Evolutionary conservation across 371 early-diverging fungal species (phyloP), one percentile per base, ranked within the genome.

Genomic region (Aphelidium insulamus): DNA sequence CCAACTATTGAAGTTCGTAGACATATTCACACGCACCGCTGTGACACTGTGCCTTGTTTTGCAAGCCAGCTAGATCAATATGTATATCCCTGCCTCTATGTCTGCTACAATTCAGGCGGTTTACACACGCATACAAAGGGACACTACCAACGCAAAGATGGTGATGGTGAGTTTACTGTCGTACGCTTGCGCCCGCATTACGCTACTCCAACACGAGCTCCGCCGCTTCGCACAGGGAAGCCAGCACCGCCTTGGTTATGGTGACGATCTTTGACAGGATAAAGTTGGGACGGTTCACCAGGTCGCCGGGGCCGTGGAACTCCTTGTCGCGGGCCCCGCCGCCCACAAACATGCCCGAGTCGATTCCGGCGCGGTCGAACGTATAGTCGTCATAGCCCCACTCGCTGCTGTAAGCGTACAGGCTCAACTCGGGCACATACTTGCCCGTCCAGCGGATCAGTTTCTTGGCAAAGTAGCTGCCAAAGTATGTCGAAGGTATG

Each of bases 301-400:
- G 41, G 26, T 54, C 54, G 21, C 43, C 46, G 32, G 48, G 44
- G 39, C 50, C 50, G 41, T 50, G 54, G 32, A 48, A 54, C 37
- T 39, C 48, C 32, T 51, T 51, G 28, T 54, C 54, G 1, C 51
- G 54, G 18, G 51, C 54, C 17, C 48, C 48, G 31, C 54, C 28
- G 41, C 48, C 52, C 41, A 52, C 47, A 44, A 50, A 52, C n/a
- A 44, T 43, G 1, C 48, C 45, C 4, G 46, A 39, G 5, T 47
- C 40, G 40, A 32, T 48, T 17, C 52, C 52, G 12, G 31, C 32
- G 40, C 48, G 48, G 37, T 39, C 44, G 43, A 49, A 53, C 5
- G 40, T 38, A 43, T 53, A 51, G 21, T 54, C 51, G 29, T 54
- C 54, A 6, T 45, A 48, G 38, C 54, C 50, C 36, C 54, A 54